Evolutionary conservation across 2,329 filamentous ascomycete genomes (phyloP).

Genomic region (Albophoma yamanashiensis): DNA sequence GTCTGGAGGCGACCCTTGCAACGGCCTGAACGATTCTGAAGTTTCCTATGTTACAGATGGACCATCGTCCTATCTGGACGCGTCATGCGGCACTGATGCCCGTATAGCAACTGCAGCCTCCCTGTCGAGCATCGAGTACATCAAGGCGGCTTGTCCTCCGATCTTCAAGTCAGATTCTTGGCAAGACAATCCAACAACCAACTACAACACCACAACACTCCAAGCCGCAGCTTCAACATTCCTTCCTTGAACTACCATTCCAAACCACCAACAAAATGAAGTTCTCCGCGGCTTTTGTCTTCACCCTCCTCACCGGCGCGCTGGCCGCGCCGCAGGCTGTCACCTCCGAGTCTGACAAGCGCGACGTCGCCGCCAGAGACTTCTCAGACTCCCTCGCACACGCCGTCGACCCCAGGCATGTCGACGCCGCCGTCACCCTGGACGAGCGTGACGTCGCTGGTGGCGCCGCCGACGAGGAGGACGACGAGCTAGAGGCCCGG

Average conservation of each 20-base stretch:
- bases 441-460: not conserved
- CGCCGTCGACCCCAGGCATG: not conserved
- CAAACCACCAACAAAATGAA: conserved; percentile 1
- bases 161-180: not conserved
- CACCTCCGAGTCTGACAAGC: not conserved
- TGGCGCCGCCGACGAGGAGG: not conserved
- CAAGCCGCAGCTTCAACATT: not conserved
- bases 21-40: not conserved
- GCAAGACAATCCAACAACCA: not conserved
- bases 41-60: not conserved
- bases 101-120: not conserved
- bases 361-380: not conserved
- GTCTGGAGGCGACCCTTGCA: not conserved
- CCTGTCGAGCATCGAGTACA: not conserved
- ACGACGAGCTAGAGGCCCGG: not conserved
- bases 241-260: not conserved
- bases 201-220: not conserved
- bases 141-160: not conserved
- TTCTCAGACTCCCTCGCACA: not conserved
- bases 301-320: conserved; percentile 5
- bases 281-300: conserved; percentile 2
- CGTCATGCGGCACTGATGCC: not conserved
- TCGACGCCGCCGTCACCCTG: not conserved
- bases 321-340: conserved; percentile 2
- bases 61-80: not conserved